Percentiles rank a stretch among this genome's conserved stretches.
These are phyloP conservation scores for Apium graveolens DNA, from an alignment of 129 eudicot species.

Conservation along the genomic window DNA sequence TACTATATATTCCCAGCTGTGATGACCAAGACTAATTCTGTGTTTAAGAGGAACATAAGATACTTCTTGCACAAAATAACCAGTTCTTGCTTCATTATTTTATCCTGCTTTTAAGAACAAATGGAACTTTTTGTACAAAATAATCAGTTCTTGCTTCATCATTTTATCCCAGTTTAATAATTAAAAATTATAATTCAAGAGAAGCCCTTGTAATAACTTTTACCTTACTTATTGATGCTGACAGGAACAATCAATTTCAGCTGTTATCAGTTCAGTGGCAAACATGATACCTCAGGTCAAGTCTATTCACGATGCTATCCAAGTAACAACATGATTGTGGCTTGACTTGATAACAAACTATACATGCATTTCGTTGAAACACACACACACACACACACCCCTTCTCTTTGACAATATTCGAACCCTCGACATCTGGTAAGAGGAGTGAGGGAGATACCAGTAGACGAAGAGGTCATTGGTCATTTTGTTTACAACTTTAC, in stretches of 20 bases:
- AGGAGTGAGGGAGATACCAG: too few relatives aligned
- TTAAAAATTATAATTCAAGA: neutral
- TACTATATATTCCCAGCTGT: neutral
- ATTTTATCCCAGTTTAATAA: neutral
- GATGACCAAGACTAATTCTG: neutral
- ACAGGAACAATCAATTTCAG: constrained; percentile 92
- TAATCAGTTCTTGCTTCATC: neutral
- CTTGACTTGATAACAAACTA: neutral
- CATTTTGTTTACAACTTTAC: neutral
- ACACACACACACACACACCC: too few relatives aligned
- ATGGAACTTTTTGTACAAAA: neutral
- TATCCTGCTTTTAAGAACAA: neutral
- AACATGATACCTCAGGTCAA: constrained; percentile 94
- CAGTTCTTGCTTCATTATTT: neutral
- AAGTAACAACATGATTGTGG: neutral
- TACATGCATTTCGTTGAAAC: neutral
- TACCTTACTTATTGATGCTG: constrained; percentile 14
- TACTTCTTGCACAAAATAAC: neutral
- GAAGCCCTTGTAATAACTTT: neutral
- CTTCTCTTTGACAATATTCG: too few relatives aligned
- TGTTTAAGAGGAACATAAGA: neutral
- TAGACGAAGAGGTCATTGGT: too few relatives aligned
- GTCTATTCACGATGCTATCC: constrained; percentile 6
- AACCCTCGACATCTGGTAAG: too few relatives aligned
- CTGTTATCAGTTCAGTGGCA: constrained; percentile 82